These are phyloP conservation scores for Escallonia rubra DNA, from an alignment of 129 eudicot species.

Conservation along the genomic window DNA sequence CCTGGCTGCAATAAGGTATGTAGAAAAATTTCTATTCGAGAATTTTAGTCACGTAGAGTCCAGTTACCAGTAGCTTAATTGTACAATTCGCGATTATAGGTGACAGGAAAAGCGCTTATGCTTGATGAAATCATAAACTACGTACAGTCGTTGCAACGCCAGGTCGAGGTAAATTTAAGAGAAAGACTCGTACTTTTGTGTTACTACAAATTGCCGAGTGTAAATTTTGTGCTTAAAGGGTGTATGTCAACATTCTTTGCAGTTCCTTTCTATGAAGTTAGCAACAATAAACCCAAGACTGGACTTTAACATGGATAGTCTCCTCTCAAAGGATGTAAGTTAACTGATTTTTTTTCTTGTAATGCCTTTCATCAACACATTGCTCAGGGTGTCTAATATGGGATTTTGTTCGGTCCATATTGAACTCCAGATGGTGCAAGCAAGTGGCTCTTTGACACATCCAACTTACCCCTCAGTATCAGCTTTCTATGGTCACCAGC, in stretches of 20 bases:
- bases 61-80: not conserved
- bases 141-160: constrained; percentile 86
- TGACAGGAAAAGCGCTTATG: constrained; percentile 95
- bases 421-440: constrained; percentile 45
- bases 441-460: constrained; percentile 42
- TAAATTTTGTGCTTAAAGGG: not conserved
- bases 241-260: constrained; percentile 9
- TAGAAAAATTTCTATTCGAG: too few relatives aligned
- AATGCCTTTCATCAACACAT: not conserved
- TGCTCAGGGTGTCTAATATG: not conserved
- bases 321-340: constrained; percentile 74
- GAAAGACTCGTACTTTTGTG: not conserved
- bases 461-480: constrained; percentile 54
- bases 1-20: constrained; percentile 95
- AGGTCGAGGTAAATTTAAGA: constrained; percentile 71
- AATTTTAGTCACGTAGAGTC: not conserved
- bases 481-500: constrained; percentile 38
- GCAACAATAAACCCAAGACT: constrained; percentile 72
- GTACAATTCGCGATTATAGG: constrained; percentile 35
- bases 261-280: constrained; percentile 92
- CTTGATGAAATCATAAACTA: constrained; percentile 96
- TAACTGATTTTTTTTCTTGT: constrained; percentile 1
- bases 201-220: not conserved
- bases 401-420: constrained; percentile 12
- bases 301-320: constrained; percentile 50